Evolutionary conservation across 257 asterid genomes (phyloP).

Genomic region (Marsdenia floribunda): DNA sequence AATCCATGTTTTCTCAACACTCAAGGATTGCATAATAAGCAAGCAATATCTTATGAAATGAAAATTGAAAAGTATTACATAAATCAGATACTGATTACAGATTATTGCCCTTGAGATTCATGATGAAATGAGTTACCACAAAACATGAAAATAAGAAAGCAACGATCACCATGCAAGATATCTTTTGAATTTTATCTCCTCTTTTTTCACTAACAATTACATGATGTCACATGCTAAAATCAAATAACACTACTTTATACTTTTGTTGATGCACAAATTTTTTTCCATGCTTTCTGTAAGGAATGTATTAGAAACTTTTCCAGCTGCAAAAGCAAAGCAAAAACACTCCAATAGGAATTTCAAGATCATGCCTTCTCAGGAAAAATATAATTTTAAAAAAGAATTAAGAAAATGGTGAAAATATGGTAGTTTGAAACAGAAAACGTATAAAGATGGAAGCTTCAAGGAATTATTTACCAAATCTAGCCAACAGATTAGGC

Average conservation of each 20-base stretch:
- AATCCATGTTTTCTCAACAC: neutral
- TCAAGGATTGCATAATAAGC: neutral
- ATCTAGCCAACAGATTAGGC: neutral
- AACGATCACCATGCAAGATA: neutral
- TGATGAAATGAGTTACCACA: neutral
- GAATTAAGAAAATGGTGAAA: neutral
- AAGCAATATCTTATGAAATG: neutral
- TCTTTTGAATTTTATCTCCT: neutral
- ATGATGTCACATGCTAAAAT: neutral
- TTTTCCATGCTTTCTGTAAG: neutral
- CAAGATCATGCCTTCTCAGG: neutral
- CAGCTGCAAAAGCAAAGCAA: neutral
- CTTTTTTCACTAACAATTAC: neutral
- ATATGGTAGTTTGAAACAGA: neutral
- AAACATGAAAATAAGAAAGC: neutral
- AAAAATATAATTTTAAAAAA: neutral
- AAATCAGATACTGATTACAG: neutral
- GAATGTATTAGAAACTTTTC: neutral
- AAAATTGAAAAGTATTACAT: neutral
- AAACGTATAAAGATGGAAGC: neutral
- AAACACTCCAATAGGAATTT: neutral
- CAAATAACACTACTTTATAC: neutral
- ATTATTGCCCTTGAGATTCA: constrained; percentile 1
- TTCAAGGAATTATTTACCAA: neutral
- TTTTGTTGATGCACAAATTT: neutral